Percentiles rank a stretch among this genome's conserved stretches.
phyloP scores from a whole-genome alignment of 2,329 filamentous ascomycete genomes.

The Aspergillus tamarii region DNA sequence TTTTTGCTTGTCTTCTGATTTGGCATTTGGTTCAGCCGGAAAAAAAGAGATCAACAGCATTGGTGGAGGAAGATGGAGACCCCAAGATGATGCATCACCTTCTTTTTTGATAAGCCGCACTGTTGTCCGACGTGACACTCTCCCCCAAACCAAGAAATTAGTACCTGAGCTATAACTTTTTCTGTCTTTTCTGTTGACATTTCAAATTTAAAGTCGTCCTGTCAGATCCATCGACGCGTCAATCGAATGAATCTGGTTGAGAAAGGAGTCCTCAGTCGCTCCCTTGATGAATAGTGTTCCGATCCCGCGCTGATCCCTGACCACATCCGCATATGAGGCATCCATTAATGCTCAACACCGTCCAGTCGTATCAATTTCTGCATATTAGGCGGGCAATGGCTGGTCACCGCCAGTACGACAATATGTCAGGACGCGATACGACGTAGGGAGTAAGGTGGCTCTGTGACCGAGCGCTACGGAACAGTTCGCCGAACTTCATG shows the following conservation, averaged over 20 bases:
- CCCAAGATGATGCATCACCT: constrained; percentile 2
- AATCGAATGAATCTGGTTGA: neutral
- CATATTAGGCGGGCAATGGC: neutral
- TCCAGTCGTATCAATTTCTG: neutral
- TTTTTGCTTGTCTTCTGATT: neutral
- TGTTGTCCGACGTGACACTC: neutral
- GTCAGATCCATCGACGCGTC: neutral
- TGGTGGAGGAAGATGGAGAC: neutral
- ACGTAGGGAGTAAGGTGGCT: neutral
- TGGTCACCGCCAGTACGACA: constrained; percentile 5
- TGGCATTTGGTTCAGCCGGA: neutral
- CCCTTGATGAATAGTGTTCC: neutral
- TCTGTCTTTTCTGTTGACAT: neutral
- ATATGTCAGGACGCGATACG: neutral
- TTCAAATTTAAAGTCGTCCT: neutral
- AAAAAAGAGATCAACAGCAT: neutral
- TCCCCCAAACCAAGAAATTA: neutral
- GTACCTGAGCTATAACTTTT: neutral
- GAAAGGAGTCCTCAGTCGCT: neutral
- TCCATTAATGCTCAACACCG: neutral
- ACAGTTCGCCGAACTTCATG: neutral
- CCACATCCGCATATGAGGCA: constrained; percentile 4
- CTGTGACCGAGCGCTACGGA: neutral
- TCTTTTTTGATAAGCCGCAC: neutral
- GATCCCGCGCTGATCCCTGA: neutral